Conservation (phyloP, 805 yeast species). For the Saccharomycopsis olivae region DNA sequence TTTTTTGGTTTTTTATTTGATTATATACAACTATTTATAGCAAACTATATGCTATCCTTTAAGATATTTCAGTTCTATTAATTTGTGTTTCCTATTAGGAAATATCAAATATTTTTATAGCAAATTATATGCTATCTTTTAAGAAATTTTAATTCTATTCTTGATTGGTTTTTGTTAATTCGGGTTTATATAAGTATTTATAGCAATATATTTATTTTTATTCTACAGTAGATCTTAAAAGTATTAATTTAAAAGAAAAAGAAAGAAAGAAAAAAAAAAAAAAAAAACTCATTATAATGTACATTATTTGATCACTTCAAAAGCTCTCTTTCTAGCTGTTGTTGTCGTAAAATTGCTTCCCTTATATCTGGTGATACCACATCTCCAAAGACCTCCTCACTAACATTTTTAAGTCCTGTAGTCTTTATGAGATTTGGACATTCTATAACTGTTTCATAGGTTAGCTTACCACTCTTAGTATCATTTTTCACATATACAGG, state of each 20-base stretch:
- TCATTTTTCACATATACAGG: conserved; percentile 17
- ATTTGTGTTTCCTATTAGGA: no score
- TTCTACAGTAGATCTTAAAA: no score
- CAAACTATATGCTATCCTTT: no score
- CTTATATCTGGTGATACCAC: conserved; percentile 46
- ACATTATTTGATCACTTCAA: background rate
- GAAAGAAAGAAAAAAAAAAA: background rate
- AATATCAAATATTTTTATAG: no score
- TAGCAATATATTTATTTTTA: no score
- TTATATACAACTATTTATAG: no score
- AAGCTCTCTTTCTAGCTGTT: conserved; percentile 30
- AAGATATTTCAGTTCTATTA: no score
- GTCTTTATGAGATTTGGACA: conserved; percentile 37
- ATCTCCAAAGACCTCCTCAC: conserved; percentile 46
- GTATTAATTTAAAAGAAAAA: background rate
- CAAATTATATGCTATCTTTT: no score
- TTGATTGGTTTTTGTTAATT: no score
- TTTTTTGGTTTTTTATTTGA: background rate
- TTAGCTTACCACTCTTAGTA: conserved; percentile 25
- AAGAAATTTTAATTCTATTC: no score
- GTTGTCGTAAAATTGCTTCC: conserved; percentile 54
- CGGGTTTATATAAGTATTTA: no score
- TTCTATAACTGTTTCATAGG: conserved; percentile 36
- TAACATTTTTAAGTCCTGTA: conserved; percentile 61
- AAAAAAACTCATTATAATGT: background rate